Evolutionary conservation across 257 asterid species (phyloP).

Genomic region (Scutellaria baicalensis): DNA sequence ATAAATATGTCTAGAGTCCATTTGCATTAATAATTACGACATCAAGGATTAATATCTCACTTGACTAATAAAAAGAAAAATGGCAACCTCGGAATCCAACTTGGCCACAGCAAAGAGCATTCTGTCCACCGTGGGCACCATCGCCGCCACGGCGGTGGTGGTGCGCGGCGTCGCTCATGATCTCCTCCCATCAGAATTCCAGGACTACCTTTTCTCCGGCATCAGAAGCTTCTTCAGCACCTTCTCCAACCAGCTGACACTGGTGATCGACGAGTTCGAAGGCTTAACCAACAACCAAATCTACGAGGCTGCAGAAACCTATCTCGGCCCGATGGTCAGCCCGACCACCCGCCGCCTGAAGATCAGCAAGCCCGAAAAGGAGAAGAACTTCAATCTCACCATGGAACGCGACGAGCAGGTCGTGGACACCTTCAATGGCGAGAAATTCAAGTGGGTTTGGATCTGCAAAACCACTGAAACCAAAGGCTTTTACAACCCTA

Average conservation of each 20-base stretch:
- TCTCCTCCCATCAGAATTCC: constrained; percentile 34
- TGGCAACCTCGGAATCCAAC: constrained; percentile 21
- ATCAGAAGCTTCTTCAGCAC: constrained; percentile 22
- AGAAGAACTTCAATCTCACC: constrained; percentile 26
- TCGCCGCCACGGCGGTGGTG: constrained; percentile 51
- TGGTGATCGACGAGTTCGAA: constrained; percentile 53
- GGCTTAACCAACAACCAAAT: constrained; percentile 43
- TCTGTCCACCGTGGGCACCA: constrained; percentile 41
- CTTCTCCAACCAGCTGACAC: constrained; percentile 42
- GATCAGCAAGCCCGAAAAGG: constrained; percentile 48
- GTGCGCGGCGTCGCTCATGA: constrained; percentile 39
- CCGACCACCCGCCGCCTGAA: constrained; percentile 41
- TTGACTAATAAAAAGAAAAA: too few species aligned
- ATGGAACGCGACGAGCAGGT: constrained; percentile 43
- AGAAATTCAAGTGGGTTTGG: constrained; percentile 53
- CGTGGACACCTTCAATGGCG: constrained; percentile 28
- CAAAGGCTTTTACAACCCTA: constrained; percentile 21
- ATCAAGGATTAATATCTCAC: too few species aligned
- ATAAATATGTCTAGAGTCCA: too few species aligned
- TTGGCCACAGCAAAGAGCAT: constrained; percentile 40
- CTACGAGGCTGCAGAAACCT: constrained; percentile 51
- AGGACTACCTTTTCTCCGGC: constrained; percentile 36
- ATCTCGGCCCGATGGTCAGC: constrained; percentile 40
- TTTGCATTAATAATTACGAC: too few species aligned
- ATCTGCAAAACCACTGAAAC: constrained; percentile 12